Base-by-base conservation (phyloP, 805 yeast genomes). In the Starmerella vitae region DNA sequence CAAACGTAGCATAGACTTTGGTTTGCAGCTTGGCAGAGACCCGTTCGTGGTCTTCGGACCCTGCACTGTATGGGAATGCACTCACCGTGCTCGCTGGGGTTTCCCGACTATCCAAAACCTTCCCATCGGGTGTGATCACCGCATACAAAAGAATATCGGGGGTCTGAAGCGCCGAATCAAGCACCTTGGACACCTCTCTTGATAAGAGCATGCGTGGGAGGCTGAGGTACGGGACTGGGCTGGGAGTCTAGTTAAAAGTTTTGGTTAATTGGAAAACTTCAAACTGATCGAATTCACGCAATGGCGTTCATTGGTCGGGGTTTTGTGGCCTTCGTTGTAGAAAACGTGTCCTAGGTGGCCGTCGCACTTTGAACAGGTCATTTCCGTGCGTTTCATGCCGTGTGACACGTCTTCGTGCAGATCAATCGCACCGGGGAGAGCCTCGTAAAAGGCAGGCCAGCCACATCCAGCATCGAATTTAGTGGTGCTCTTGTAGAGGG, bases 391-490 rank as follows among this genome's bases (percentile, higher is more conserved):
- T 12, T 63, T 65, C 91, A 79, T 85, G 0, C 97, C 97, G 36
- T 63, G 60, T 6, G 77, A 59, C 0, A 41, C 52, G 58, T 91
- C 98, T 15, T 64, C 67, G 42, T 69, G 60, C 10, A 78, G 65
- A 17, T 59, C 67, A 29, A 91, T 68, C 5, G 94, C 68, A 0
- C 85, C 86, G 0, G 94, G 93, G 29, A 82, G 64, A 1, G 93
- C 95, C 42, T 83, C 79, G 58, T 78, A 88, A 59, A 91, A 91
- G 0, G 95, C 86, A 1, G 98, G 98, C 98, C 98, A 91, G 2
- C 98, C 98, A 59, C 98, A 91, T 38, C 84, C 84, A 10, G 94
- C 74, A 42, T 78, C 76, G 52, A 91, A 91, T 59, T 91, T 88
- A 3, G 94, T 71, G 24, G 68, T 64, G 21, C 94, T 76, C 44